Base-by-base conservation (phyloP, 2,329 filamentous ascomycete species). In the Colletotrichum lini region DNA sequence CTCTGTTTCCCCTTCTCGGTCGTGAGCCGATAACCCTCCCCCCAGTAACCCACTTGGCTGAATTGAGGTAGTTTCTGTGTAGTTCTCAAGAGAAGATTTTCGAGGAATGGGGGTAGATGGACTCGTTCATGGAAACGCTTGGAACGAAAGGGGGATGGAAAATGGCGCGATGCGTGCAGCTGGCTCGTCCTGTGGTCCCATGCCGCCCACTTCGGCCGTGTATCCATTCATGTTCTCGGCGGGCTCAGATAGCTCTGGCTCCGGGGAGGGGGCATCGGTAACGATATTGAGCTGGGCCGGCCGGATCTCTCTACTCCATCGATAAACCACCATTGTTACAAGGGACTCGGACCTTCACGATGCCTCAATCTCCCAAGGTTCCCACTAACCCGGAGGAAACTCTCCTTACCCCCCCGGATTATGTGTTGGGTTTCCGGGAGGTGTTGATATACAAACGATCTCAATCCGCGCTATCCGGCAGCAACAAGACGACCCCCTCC, bases 111-210 rank as follows among this genome's bases (percentile, higher is more conserved):
- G 26, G 26, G 1, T 30, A 3, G 30, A 60, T 60, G 58, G 38
- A 63, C 50, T 3, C 30, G n/a, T n/a, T 68, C 35, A 26, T 62
- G 16, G 64, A 63, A 67, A 12, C 21, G 13, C n/a, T 23, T 62
- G 50, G n/a, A 26, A 54, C 49, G n/a, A 21, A 23, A 42, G 15
- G 26, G 23, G 23, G 38, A 23, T 12, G 15, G 10, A 7, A 57
- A 58, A 68, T 68, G 64, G 64, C 59, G 56, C 58, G 45, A 71
- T 63, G 38, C 53, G n/a, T 71, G 68, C 68, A 68, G 65, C 58
- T 47, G 26, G 26, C 26, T 30, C 26, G 40, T 47, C 38, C 52
- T 52, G 58, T 58, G 52, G 52, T 38, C 13, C 38, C 44, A 58
- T 61, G 0, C 45, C 12, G 47, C 23, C 56, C 40, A 44, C 49